Base-by-base conservation (phyloP, 768 basidiomycete species). In the Mycena chlorophos region DNA sequence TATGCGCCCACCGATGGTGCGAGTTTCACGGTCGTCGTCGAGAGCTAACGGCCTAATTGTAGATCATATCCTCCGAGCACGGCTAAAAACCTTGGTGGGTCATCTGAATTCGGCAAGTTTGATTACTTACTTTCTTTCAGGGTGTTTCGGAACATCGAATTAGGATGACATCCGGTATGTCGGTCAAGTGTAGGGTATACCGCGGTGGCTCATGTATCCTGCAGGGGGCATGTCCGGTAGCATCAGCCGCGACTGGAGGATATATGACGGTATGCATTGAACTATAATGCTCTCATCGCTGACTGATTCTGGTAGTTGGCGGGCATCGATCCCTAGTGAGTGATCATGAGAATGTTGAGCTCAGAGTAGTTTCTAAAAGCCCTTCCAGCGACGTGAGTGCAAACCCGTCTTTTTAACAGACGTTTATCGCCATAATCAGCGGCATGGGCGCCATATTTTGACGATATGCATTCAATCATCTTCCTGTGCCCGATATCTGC, bases 91-190 rank as follows among this genome's bases (percentile, higher is more conserved):
- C 2, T 70, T 67, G 71, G 79, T 75, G 47, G 6, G 68, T 60
- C 27, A 51, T 17, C 5, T 40, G 23, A 45, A 20, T 54, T 30
- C 17, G n/a, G 17, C 26, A 30, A 48, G 49, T 47, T 46, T 40
- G 20, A 52, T 28, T 26, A 34, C 39, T 50, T 26, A n/a, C 38
- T 72, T 40, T 49, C 29, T 20, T 22, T 52, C 28, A 64, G 63
- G 88, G 88, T 4, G 87, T 87, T 20, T 84, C 84, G 5, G 88
- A 89, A 66, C 83, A 90, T 67, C 78, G 78, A 30, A 88, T 90
- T 61, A 82, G 78, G 60, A 82, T 88, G 68, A 78, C 65, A 10
- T 66, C 69, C 6, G 75, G 81, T 80, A 63, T 43, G 75, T 59
- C 40, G 43, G 45, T 25, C 40, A 17, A 51, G 38, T 50, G 22